These are phyloP conservation scores for Thermothelomyces thermophilus DNA, from an alignment of 2,329 filamentous ascomycete species.

Conservation along the genomic window DNA sequence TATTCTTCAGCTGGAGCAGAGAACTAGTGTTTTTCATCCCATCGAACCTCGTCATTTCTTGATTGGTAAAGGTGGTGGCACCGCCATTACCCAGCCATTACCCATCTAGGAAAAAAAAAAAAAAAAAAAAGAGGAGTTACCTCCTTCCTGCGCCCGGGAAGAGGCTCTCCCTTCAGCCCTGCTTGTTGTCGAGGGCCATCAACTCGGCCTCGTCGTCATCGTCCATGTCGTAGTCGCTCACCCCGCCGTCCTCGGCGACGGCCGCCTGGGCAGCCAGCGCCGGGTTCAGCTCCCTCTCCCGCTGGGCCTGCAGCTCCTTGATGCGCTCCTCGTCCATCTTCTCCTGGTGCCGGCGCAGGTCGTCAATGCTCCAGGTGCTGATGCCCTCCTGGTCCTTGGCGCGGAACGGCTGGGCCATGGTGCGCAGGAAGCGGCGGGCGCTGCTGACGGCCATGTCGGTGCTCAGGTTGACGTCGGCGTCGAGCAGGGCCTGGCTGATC, in stretches of 20 bases:
- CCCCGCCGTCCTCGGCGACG: constrained; percentile 21
- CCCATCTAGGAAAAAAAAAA: too few relatives aligned
- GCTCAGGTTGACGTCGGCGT: constrained; percentile 81
- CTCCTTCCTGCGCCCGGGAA: too few relatives aligned
- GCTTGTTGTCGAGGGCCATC: constrained; percentile 29
- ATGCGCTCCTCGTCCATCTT: constrained; percentile 65
- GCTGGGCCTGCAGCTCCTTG: constrained; percentile 50
- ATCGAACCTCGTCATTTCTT: too few relatives aligned
- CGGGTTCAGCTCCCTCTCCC: constrained; percentile 26
- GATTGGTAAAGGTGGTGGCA: too few relatives aligned
- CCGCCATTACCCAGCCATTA: too few relatives aligned
- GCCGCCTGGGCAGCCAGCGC: not conserved
- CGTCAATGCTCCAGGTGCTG: constrained; percentile 80
- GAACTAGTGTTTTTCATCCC: too few relatives aligned
- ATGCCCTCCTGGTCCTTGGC: constrained; percentile 82
- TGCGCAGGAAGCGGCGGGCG: constrained; percentile 81
- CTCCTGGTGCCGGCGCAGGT: constrained; percentile 71
- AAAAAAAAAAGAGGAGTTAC: too few relatives aligned
- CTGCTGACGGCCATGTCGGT: constrained; percentile 91
- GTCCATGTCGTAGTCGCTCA: constrained; percentile 45
- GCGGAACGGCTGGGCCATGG: constrained; percentile 87
- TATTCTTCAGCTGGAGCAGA: too few relatives aligned
- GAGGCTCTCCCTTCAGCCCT: too few relatives aligned
- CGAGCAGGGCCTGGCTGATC: constrained; percentile 83
- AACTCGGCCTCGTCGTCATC: constrained; percentile 39